Conservation (phyloP, 257 asterid species). For the Capsicum rhomboideum region DNA sequence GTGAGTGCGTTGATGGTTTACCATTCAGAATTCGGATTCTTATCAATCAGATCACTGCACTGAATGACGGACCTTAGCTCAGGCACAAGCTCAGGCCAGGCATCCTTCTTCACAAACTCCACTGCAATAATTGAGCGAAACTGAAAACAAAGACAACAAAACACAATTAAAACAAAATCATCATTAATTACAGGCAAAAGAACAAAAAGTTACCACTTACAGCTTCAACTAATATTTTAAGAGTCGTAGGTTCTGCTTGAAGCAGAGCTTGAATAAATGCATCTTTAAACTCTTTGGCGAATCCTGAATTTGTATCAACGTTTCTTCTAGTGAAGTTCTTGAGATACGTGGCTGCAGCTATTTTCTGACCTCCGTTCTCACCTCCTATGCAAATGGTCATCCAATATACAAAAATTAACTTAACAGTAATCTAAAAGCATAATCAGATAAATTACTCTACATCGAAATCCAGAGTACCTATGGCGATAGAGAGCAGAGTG, state of each 20-base stretch:
- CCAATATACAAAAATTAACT: background rate
- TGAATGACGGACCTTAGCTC: conserved; percentile 20
- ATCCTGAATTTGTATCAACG: background rate
- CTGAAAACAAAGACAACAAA: conserved; percentile 8
- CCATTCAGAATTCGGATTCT: conserved; percentile 18
- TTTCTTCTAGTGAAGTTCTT: conserved; percentile 31
- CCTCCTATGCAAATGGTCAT: conserved; percentile 6
- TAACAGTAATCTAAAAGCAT: background rate
- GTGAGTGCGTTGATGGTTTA: conserved; percentile 29
- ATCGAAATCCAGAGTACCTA: conserved; percentile 12
- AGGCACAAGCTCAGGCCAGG: conserved; percentile 36
- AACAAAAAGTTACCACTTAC: conserved; percentile 13
- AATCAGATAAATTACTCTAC: background rate
- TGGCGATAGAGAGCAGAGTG: conserved; percentile 21
- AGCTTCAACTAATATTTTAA: conserved; percentile 26
- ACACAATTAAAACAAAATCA: background rate
- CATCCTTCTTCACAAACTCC: conserved; percentile 28
- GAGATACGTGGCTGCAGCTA: conserved; percentile 33
- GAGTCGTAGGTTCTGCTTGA: conserved; percentile 20
- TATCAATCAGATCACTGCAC: conserved; percentile 17
- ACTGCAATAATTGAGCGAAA: conserved; percentile 21
- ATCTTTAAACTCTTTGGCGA: conserved; percentile 29
- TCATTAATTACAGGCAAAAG: background rate
- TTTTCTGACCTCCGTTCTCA: conserved; percentile 17
- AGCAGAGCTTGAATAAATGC: conserved; percentile 22